Evolutionary conservation across 345 rosid genomes (phyloP), one percentile per base, ranked within the genome.

Genomic region (Hibiscus trionum): DNA sequence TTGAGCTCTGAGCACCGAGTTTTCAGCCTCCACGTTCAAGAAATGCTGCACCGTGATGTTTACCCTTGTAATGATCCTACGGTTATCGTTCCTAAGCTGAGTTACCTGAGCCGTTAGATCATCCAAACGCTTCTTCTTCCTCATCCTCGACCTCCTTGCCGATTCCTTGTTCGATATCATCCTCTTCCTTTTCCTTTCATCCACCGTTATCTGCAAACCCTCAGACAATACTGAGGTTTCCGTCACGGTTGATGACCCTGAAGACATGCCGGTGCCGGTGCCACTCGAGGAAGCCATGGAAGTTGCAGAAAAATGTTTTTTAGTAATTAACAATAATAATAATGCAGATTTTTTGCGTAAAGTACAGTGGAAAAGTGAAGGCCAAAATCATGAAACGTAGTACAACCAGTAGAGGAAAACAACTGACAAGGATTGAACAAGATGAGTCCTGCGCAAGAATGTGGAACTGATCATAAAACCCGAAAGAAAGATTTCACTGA

Each of bases 341-440:
- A 44, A 1, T 42, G 47, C 11, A 42, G 47, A 42, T 42, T 42
- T 42, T 42, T 9, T 42, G 47, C 2, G 47, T 10, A 42, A 42
- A 42, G 47, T 8, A 42, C 3, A 10, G 11, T 39, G 1, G 11
- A 39, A 42, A 37, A 37, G 66, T 66, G 52, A 49, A 66, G 55
- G 56, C 19, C 44, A 76, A 70, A 80, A 82, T 84, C 83, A 95
- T 85, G 99, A 95, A 79, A 95, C 98, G 69, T 95, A 95, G 82
- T 95, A 95, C 64, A 95, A 76, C 92, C 93, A 95, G 91, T 95
- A 95, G 76, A 95, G 99, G 85, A 95, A 95, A 79, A 89, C 99
- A 72, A 92, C 96, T 71, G 99, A 95, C 89, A 95, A 90, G 31
- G 99, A 95, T 82, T 95, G 99, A 90, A 95, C 98, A 35, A 95